Percentiles rank a stretch among this genome's conserved stretches.
These are phyloP conservation scores for Macrotyloma uniflorum DNA, from an alignment of 306 rosid species.

Conservation along the genomic window DNA sequence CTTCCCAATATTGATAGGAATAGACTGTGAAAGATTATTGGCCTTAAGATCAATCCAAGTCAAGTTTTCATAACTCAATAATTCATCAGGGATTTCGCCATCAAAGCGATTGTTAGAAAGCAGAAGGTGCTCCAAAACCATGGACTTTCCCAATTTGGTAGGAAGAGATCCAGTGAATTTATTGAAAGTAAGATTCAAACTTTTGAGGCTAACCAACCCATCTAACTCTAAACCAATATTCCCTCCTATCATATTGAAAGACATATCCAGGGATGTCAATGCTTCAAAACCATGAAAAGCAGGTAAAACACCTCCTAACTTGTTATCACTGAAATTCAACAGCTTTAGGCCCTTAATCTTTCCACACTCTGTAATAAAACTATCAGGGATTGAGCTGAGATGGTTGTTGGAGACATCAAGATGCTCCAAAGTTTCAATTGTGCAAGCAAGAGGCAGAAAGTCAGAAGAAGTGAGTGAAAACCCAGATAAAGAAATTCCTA, in stretches of 20 bases:
- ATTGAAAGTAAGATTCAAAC: constrained; percentile 58
- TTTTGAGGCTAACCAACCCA: constrained; percentile 54
- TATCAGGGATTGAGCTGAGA: constrained; percentile 51
- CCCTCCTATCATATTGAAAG: constrained; percentile 46
- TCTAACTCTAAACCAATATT: constrained; percentile 45
- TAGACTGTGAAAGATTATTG: constrained; percentile 42
- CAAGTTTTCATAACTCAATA: constrained; percentile 51
- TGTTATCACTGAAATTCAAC: constrained; percentile 63
- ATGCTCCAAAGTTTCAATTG: constrained; percentile 58
- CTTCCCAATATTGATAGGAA: constrained; percentile 53
- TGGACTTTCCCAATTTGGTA: constrained; percentile 53
- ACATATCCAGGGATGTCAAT: constrained; percentile 68
- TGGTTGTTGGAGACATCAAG: constrained; percentile 60
- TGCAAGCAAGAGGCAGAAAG: constrained; percentile 57
- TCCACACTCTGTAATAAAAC: constrained; percentile 63
- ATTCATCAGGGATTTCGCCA: constrained; percentile 53
- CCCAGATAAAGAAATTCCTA: constrained; percentile 43
- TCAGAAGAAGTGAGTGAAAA: constrained; percentile 43
- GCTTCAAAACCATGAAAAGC: constrained; percentile 56
- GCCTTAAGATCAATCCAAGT: constrained; percentile 49
- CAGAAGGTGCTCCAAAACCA: constrained; percentile 59
- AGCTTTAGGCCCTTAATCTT: constrained; percentile 43
- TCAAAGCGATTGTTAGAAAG: constrained; percentile 46
- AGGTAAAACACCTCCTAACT: constrained; percentile 61
- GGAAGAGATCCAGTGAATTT: constrained; percentile 43